Evolutionary conservation across 1,284 basidiomycete genomes (phyloP).

Genomic region (Melampsora occidentalis): DNA sequence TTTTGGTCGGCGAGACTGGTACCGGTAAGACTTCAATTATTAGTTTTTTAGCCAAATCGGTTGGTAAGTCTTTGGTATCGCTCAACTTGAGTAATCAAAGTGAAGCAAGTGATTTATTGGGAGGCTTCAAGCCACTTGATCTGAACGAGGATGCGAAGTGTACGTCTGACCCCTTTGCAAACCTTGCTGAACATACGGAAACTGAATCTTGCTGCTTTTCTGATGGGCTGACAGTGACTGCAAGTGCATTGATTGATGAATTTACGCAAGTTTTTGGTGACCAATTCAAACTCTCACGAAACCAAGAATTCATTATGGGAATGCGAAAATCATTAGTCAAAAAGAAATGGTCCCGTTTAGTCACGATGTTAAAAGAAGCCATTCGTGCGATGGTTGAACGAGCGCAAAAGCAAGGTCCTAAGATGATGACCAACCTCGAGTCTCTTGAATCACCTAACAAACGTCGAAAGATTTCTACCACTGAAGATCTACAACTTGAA

Average conservation of each 20-base stretch:
- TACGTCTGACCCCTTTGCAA: conserved; percentile 40
- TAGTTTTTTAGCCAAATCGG: conserved; percentile 78
- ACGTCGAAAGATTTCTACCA: conserved; percentile 66
- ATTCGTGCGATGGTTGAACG: conserved; percentile 27
- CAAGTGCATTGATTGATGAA: conserved; percentile 67
- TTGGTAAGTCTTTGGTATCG: conserved; percentile 74
- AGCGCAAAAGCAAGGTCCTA: background rate
- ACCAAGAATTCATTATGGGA: conserved; percentile 67
- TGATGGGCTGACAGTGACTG: conserved; percentile 64
- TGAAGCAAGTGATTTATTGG: conserved; percentile 88
- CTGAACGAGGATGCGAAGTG: conserved; percentile 52
- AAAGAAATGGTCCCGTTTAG: conserved; percentile 32
- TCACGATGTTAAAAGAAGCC: conserved; percentile 28
- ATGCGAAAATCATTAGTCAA: conserved; percentile 37
- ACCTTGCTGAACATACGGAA: background rate
- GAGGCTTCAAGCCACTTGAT: conserved; percentile 93
- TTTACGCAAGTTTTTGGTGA: conserved; percentile 81
- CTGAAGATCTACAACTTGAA: conserved; percentile 53
- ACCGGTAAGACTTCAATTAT: conserved; percentile 96
- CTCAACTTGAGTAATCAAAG: conserved; percentile 96
- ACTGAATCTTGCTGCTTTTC: background rate
- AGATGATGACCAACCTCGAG: background rate
- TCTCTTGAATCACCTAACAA: conserved; percentile 62
- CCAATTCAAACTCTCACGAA: conserved; percentile 87
- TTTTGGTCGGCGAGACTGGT: conserved; percentile 95